These are phyloP conservation scores for Zasmidium citrigriseum DNA, from an alignment of 2,329 filamentous ascomycete genomes.

Conservation along the genomic window DNA sequence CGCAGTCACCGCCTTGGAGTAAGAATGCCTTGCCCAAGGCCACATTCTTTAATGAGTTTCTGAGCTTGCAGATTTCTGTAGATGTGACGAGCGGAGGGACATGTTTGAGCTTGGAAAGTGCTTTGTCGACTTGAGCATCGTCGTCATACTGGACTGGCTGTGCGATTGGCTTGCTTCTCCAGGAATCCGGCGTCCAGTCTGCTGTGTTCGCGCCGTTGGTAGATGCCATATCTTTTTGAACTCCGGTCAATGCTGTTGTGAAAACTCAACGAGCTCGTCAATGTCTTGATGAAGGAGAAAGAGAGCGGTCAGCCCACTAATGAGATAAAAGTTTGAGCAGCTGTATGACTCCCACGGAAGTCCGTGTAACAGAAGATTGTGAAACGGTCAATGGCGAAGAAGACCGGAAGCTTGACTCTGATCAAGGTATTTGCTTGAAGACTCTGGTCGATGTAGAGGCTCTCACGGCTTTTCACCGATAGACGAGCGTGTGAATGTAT, in stretches of 20 bases:
- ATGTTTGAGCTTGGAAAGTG: slow-evolving; percentile 64
- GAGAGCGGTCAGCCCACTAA: no score
- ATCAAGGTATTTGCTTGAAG: no score
- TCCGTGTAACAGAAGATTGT: neutral
- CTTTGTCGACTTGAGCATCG: slow-evolving; percentile 57
- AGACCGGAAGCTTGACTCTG: no score
- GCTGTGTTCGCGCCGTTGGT: slow-evolving; percentile 2
- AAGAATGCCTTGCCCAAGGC: slow-evolving; percentile 89
- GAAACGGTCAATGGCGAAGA: neutral
- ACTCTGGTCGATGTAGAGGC: no score
- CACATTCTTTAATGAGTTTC: slow-evolving; percentile 77
- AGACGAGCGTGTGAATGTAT: neutral
- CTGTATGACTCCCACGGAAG: neutral
- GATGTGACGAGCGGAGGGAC: slow-evolving; percentile 80
- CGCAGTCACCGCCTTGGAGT: slow-evolving; percentile 94
- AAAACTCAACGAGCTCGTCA: neutral
- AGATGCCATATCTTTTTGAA: slow-evolving; percentile 4
- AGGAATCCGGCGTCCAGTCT: slow-evolving; percentile 66
- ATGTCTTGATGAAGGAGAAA: neutral
- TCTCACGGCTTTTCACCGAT: no score
- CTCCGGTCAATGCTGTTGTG: neutral
- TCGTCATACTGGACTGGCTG: slow-evolving; percentile 73
- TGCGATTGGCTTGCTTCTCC: slow-evolving; percentile 77
- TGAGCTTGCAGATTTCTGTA: slow-evolving; percentile 76
- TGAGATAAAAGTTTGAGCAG: neutral